These are phyloP conservation scores for Spatholobus suberectus DNA, from an alignment of 306 rosid species.

Conservation along the genomic window DNA sequence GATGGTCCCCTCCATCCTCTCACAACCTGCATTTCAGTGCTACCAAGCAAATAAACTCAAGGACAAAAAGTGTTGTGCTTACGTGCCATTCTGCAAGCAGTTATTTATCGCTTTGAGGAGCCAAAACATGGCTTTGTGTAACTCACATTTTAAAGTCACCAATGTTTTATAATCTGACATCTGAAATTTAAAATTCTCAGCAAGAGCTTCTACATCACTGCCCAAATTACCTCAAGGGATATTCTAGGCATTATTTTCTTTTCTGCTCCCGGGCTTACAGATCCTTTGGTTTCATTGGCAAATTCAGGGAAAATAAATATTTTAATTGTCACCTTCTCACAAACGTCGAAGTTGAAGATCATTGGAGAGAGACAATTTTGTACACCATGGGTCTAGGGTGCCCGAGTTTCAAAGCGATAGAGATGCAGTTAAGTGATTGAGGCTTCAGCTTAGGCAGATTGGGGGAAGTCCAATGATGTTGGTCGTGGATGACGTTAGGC, in stretches of 20 bases:
- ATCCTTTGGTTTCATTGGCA: no score
- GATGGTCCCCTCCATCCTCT: slow-evolving; percentile 56
- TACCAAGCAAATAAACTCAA: neutral
- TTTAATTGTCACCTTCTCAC: no score
- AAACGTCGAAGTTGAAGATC: no score
- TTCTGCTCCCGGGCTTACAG: no score
- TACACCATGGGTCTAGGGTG: neutral
- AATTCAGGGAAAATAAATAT: no score
- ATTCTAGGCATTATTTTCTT: no score
- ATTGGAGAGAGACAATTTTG: no score
- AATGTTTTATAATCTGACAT: slow-evolving; percentile 52
- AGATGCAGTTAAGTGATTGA: neutral
- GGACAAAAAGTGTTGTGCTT: neutral
- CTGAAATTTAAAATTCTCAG: slow-evolving; percentile 42
- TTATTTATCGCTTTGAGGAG: neutral
- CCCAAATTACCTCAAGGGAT: no score
- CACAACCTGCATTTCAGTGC: slow-evolving; percentile 51
- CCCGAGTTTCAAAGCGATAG: neutral
- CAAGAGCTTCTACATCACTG: slow-evolving; percentile 40
- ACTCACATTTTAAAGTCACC: slow-evolving; percentile 50
- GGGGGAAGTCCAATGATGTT: neutral
- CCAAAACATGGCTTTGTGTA: neutral
- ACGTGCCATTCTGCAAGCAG: neutral
- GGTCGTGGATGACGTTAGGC: neutral
- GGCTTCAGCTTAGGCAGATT: neutral